A percentile compares a stretch with the other conserved stretches of the same genome.
phyloP scores from a whole-genome alignment of 345 rosid species.

The Cardamine occulta region DNA sequence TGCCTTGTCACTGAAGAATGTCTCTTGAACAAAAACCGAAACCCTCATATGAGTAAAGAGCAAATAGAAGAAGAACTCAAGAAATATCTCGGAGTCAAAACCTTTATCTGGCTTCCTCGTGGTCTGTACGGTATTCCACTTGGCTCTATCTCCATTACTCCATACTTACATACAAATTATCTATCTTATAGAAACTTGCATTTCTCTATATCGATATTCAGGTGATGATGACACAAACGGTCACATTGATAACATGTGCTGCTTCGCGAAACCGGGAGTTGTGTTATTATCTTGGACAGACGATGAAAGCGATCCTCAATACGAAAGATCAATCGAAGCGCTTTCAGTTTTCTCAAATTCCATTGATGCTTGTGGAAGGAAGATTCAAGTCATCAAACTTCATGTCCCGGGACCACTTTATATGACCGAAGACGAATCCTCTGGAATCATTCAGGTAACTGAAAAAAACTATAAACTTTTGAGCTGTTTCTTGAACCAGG shows the following conservation, averaged over 20 bases:
- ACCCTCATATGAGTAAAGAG: slow-evolving; percentile 70
- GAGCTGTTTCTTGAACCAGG: background rate
- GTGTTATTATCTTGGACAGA: slow-evolving; percentile 88
- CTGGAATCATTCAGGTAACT: slow-evolving; percentile 66
- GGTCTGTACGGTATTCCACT: slow-evolving; percentile 69
- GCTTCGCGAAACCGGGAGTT: slow-evolving; percentile 87
- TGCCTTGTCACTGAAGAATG: slow-evolving; percentile 95
- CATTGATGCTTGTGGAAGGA: slow-evolving; percentile 76
- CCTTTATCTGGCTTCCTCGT: slow-evolving; percentile 82
- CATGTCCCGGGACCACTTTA: slow-evolving; percentile 84
- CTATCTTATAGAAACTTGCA: background rate
- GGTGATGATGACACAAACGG: slow-evolving; percentile 99
- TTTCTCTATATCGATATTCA: slow-evolving; percentile 36
- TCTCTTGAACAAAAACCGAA: slow-evolving; percentile 84
- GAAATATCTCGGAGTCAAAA: slow-evolving; percentile 70
- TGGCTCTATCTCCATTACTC: background rate
- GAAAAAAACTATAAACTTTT: background rate
- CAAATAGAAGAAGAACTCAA: slow-evolving; percentile 82
- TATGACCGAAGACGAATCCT: slow-evolving; percentile 86
- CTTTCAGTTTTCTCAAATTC: slow-evolving; percentile 58
- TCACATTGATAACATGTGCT: slow-evolving; percentile 94
- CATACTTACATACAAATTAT: background rate
- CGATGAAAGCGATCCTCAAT: slow-evolving; percentile 70
- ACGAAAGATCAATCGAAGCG: slow-evolving; percentile 72
- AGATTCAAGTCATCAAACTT: slow-evolving; percentile 72